Percentiles rank a stretch among this genome's conserved stretches.
phyloP scores from a whole-genome alignment of 169 alveolate species.

The Cryptosporidium tyzzeri region DNA sequence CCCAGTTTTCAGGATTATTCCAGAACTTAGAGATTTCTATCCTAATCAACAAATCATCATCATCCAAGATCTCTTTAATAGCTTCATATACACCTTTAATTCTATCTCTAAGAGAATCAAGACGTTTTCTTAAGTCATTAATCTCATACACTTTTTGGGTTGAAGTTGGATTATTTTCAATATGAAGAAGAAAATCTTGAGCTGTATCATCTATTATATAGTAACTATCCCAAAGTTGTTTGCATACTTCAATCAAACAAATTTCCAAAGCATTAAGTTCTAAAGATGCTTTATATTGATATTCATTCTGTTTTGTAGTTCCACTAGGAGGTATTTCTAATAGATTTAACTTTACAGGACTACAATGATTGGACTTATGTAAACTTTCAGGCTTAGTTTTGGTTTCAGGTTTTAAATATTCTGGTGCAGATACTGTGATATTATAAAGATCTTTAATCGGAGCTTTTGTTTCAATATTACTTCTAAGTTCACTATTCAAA shows the following conservation, averaged over 20 bases:
- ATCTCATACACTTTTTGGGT: constrained; percentile 80
- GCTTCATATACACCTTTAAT: constrained; percentile 82
- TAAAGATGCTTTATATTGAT: constrained; percentile 61
- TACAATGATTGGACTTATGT: not conserved
- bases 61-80: constrained; percentile 79
- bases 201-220: constrained; percentile 80
- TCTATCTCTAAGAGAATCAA: constrained; percentile 79
- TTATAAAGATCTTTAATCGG: not conserved
- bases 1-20: constrained; percentile 82
- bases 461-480: not conserved
- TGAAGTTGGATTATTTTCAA: constrained; percentile 79
- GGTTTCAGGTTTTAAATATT: not conserved
- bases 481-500: not conserved
- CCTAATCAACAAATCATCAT: constrained; percentile 82
- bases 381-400: not conserved
- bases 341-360: constrained; percentile 11
- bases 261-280: constrained; percentile 81
- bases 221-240: constrained; percentile 78
- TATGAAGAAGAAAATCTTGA: constrained; percentile 77
- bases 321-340: constrained; percentile 9
- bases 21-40: constrained; percentile 83
- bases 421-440: not conserved
- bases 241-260: constrained; percentile 80
- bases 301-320: not conserved
- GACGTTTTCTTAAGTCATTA: constrained; percentile 80